Evolutionary conservation across 2,329 filamentous ascomycete genomes (phyloP).

Genomic region (Bipolaris zeicola): DNA sequence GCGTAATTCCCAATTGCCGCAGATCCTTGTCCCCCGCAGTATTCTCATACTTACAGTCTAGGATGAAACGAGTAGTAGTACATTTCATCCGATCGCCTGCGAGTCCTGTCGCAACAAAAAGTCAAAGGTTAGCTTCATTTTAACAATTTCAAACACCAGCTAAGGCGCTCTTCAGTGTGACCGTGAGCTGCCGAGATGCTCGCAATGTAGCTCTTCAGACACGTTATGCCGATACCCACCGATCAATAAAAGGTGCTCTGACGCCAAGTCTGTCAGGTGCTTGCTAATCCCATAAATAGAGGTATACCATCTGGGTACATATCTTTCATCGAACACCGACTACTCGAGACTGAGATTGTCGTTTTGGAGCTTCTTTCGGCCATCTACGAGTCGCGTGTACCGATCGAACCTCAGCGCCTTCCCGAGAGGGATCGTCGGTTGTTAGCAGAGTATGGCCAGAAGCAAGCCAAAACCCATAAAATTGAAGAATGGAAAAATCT

Average conservation of each 20-base stretch:
- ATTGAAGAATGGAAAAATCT: conserved; percentile 30
- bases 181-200: conserved; percentile 28
- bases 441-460: conserved; percentile 16
- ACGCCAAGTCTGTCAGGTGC: background rate
- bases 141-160: background rate
- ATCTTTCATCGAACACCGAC: conserved; percentile 28
- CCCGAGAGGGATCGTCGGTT: conserved; percentile 11
- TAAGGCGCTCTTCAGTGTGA: conserved; percentile 21
- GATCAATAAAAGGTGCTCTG: conserved; percentile 26
- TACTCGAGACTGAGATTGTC: conserved; percentile 29
- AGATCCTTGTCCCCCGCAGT: conserved; percentile 4
- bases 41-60: conserved; percentile 4
- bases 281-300: conserved; percentile 11
- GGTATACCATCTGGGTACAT: conserved; percentile 33
- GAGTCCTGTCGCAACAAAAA: conserved; percentile 35
- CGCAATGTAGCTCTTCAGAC: conserved; percentile 21
- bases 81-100: conserved; percentile 31
- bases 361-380: conserved; percentile 25
- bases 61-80: conserved; percentile 4
- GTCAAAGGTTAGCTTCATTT: conserved; percentile 23
- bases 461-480: conserved; percentile 26
- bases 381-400: conserved; percentile 16
- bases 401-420: conserved; percentile 14
- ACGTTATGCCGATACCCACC: conserved; percentile 25
- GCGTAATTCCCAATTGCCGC: conserved; percentile 10